Base-by-base conservation (phyloP, 306 rosid genomes). In the Quercus rubra region DNA sequence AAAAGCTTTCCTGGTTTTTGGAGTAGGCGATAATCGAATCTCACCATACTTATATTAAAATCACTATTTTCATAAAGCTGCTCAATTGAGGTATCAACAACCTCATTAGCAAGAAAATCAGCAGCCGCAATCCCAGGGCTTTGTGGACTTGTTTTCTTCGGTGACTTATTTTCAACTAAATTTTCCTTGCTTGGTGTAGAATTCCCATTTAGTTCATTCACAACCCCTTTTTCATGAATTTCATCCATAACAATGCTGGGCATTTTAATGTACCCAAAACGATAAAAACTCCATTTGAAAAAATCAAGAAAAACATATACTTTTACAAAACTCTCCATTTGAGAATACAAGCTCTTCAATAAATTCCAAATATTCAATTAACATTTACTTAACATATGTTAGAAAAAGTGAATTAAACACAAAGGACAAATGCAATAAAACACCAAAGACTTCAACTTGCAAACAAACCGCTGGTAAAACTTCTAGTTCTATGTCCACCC, bases 51-150 rank as follows among this genome's bases (percentile, higher is more conserved):
- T 41, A 41, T 41, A 41, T 41, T 41, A 7, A 38, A 38, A 38
- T 38, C 46, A 38, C 46, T 38, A 38, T 38, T 38, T 38, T 96
- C 98, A 88, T 96, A 96, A 52, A 93, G 94, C 88, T 91, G 87
- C 87, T 96, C 97, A 30, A 96, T 91, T 1, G 97, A 90, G 62
- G 97, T 89, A 73, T 91, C 98, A 38, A 82, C 84, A 66, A 78
- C 85, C 85, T 80, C 91, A 79, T 86, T 95, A 77, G 31, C 86
- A 1, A 72, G 78, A 59, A 28, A 54, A 81, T 81, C 80, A 25
- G 43, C 59, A 73, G 70, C 86, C 1, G 18, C 66, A 23, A 64
- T 74, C 52, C 51, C 78, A 72, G 66, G 83, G 75, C 84, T 86
- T 77, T 77, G 88, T 23, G 84, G 87, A 73, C 79, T 89, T 78